phyloP scores from a whole-genome alignment of 2,329 filamentous ascomycete species.

The Didymella pinodella region DNA sequence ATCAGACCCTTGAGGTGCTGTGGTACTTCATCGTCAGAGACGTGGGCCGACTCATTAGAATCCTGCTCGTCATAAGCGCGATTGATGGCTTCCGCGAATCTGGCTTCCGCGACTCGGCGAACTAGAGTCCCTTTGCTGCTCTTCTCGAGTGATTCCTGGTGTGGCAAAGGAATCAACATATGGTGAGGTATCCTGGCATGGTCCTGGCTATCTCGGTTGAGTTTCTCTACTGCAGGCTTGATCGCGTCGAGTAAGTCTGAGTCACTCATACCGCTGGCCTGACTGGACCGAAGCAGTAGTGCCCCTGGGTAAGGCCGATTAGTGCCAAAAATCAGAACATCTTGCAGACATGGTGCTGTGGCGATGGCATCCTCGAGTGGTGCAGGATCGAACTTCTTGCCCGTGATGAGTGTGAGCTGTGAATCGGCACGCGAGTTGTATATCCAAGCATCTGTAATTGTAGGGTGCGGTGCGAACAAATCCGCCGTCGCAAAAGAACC shows the following conservation, averaged over 20 bases:
- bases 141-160: slow-evolving; percentile 58
- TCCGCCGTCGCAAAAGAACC: slow-evolving; percentile 70
- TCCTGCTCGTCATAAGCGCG: slow-evolving; percentile 52
- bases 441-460: slow-evolving; percentile 64
- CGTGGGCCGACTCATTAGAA: slow-evolving; percentile 20
- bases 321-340: slow-evolving; percentile 70
- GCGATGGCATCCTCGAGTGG: slow-evolving; percentile 65
- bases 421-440: slow-evolving; percentile 69
- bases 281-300: slow-evolving; percentile 59
- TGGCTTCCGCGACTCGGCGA: slow-evolving; percentile 60
- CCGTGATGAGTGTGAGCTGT: slow-evolving; percentile 68
- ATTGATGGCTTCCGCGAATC: slow-evolving; percentile 59
- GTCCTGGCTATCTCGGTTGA: slow-evolving; percentile 60
- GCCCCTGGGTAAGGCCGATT: slow-evolving; percentile 64
- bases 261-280: slow-evolving; percentile 38
- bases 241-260: slow-evolving; percentile 54
- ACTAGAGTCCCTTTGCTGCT: slow-evolving; percentile 71
- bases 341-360: slow-evolving; percentile 56
- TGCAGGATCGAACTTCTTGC: slow-evolving; percentile 73
- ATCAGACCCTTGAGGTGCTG: slow-evolving; percentile 32
- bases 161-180: slow-evolving; percentile 60
- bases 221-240: slow-evolving; percentile 55
- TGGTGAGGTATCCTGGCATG: slow-evolving; percentile 60
- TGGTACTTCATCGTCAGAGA: slow-evolving; percentile 42
- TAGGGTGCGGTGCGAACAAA: slow-evolving; percentile 65